Base-by-base conservation (phyloP, 805 yeast genomes). In the Candida michaelii region DNA sequence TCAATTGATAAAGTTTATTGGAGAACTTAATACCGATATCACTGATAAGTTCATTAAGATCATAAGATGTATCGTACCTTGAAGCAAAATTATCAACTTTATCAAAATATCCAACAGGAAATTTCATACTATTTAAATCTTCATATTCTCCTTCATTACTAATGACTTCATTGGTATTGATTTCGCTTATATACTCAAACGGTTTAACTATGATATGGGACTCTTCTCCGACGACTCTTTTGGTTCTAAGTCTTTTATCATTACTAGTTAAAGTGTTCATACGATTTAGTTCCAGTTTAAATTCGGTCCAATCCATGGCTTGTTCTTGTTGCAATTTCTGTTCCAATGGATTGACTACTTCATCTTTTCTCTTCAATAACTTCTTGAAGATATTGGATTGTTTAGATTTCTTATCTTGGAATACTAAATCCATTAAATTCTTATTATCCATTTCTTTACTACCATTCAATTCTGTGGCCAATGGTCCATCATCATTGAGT, bases 231-330 rank as follows among this genome's bases (percentile, higher is more conserved):
- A 59, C 66, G 17, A 66, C 82, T 42, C 88, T 71, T 58, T 77
- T 77, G 41, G 85, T 82, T 50, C 98, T 75, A 12, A 73, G 68
- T 40, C 81, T 83, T 45, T 85, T 80, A 47, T 90, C 96, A 42
- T 73, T 74, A 5, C 79, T 66, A 2, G 85, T 77, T 17, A 88
- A 63, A 0, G 95, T 77, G 48, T 80, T 82, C 43, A 89, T 80
- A 52, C 97, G 74, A 58, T 84, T 79, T 40, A 89, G 61, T 50
- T 82, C 90, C 36, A 79, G 69, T 55, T 60, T 73, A 63, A 62
- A 63, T 19, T 59, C 58, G 16, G 62, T 62, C 78, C 67, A 62
- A 44, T 65, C 67, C 24, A 61, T 56, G n/a, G 62, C 65, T 16
- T 60, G 63, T 10, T 36, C 47, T 14, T 42, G 34, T 39, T 54